Percentiles rank a stretch among this genome's conserved stretches.
Conservation (phyloP, 2,329 filamentous ascomycete genomes). For the Arthrinium puccinioides region DNA sequence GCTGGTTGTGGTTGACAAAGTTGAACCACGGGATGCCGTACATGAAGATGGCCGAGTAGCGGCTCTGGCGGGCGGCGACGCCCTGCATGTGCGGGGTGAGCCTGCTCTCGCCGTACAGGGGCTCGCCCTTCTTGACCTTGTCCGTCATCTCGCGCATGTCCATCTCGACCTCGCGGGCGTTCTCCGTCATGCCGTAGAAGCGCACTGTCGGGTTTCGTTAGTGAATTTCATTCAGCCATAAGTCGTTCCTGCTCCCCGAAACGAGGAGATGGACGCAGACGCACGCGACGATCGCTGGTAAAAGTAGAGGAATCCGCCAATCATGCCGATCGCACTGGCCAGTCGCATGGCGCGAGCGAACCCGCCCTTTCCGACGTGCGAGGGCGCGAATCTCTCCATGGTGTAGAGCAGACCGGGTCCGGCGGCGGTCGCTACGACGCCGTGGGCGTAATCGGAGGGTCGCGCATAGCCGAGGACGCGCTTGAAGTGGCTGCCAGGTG, state of each 20-base stretch:
- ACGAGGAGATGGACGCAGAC: constrained; percentile 25
- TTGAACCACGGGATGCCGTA: constrained; percentile 95
- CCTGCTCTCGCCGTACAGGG: constrained; percentile 75
- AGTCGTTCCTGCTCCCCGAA: not conserved
- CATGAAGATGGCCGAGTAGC: constrained; percentile 79
- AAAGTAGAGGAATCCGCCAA: constrained; percentile 76
- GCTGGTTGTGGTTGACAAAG: constrained; percentile 92
- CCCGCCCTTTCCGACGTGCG: constrained; percentile 73
- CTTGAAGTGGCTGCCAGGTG: constrained; percentile 66
- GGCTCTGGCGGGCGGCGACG: constrained; percentile 83
- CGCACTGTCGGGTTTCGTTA: constrained; percentile 56
- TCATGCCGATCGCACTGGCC: constrained; percentile 61
- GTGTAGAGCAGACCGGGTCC: constrained; percentile 67
- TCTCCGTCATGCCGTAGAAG: constrained; percentile 94
- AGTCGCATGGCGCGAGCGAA: constrained; percentile 80
- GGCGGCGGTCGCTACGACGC: constrained; percentile 58
- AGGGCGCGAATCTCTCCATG: constrained; percentile 81
- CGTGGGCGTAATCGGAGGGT: constrained; percentile 71
- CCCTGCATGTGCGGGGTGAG: constrained; percentile 89
- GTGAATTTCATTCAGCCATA: not conserved
- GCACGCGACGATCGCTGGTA: constrained; percentile 80
- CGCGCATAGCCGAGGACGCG: constrained; percentile 85
- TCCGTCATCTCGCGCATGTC: constrained; percentile 98
- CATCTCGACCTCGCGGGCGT: constrained; percentile 84
- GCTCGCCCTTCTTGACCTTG: constrained; percentile 87